These are phyloP conservation scores for Scedosporium dehoogii DNA, from an alignment of 2,329 filamentous ascomycete species.

Conservation along the genomic window DNA sequence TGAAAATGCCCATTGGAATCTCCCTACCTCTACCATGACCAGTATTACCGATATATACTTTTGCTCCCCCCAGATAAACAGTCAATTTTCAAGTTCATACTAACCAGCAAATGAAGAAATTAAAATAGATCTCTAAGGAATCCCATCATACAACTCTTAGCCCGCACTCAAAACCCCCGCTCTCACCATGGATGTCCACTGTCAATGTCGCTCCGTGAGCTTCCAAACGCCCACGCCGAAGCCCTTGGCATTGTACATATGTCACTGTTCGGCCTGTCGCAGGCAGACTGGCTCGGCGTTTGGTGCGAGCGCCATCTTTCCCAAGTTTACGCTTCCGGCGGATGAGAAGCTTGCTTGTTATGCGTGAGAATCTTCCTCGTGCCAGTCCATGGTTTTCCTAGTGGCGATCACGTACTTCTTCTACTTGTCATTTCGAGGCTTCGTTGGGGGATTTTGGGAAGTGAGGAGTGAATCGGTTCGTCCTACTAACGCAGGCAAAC, in stretches of 20 bases:
- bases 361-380: constrained; percentile 30
- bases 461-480: no score
- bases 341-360: constrained; percentile 42
- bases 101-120: no score
- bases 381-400: neutral
- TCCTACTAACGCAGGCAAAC: neutral
- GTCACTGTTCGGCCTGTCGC: constrained; percentile 59
- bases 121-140: neutral
- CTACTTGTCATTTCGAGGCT: no score
- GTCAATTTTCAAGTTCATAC: no score
- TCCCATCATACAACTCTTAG: neutral
- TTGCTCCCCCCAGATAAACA: no score
- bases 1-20: no score
- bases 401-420: neutral
- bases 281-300: constrained; percentile 57
- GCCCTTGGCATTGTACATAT: constrained; percentile 59
- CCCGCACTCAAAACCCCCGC: neutral
- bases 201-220: constrained; percentile 53
- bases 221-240: constrained; percentile 52
- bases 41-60: no score
- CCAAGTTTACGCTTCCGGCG: constrained; percentile 48
- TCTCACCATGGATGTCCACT: constrained; percentile 44
- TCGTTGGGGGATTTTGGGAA: neutral
- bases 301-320: constrained; percentile 61
- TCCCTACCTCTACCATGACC: no score